Percentiles rank a stretch among this genome's conserved stretches.
phyloP scores from a whole-genome alignment of 2,329 filamentous ascomycete species.

The Fusarium sp. region DNA sequence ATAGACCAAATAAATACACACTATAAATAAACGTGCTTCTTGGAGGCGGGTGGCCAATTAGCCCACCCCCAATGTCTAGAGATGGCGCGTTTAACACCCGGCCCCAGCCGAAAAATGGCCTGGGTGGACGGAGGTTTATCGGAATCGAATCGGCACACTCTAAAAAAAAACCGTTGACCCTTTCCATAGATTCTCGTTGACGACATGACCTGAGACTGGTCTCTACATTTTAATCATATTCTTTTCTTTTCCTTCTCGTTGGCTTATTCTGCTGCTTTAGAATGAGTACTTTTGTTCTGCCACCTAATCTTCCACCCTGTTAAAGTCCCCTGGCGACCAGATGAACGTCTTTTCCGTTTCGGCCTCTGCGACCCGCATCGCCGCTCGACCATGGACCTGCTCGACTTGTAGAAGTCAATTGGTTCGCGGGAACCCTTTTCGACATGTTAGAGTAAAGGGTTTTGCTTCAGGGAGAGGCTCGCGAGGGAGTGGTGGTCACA shows the following conservation, averaged over 20 bases:
- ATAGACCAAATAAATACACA: too few relatives aligned
- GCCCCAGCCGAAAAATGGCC: constrained; percentile 40
- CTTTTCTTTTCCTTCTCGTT: background rate
- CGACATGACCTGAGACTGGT: constrained; percentile 37
- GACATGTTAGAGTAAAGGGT: constrained; percentile 38
- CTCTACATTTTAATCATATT: constrained; percentile 9
- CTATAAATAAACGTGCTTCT: too few relatives aligned
- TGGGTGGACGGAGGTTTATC: constrained; percentile 41
- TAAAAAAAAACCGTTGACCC: constrained; percentile 41
- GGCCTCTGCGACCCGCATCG: constrained; percentile 51
- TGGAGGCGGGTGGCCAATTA: constrained; percentile 13
- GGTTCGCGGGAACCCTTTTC: constrained; percentile 45
- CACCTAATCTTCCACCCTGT: constrained; percentile 12
- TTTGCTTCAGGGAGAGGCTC: constrained; percentile 47
- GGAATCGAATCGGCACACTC: constrained; percentile 41
- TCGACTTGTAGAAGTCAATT: constrained; percentile 56
- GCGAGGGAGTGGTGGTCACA: constrained; percentile 33
- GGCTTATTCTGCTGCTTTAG: constrained; percentile 20
- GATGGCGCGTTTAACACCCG: constrained; percentile 27
- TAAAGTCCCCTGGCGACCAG: constrained; percentile 34
- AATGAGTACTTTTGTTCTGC: constrained; percentile 34
- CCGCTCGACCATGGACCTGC: constrained; percentile 57
- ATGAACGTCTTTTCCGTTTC: constrained; percentile 56
- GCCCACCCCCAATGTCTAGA: constrained; percentile 21
- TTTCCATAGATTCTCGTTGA: constrained; percentile 27